Evolutionary conservation across 345 rosid species (phyloP), one percentile per base, ranked within the genome.

Genomic region (Syzygium aqueum): DNA sequence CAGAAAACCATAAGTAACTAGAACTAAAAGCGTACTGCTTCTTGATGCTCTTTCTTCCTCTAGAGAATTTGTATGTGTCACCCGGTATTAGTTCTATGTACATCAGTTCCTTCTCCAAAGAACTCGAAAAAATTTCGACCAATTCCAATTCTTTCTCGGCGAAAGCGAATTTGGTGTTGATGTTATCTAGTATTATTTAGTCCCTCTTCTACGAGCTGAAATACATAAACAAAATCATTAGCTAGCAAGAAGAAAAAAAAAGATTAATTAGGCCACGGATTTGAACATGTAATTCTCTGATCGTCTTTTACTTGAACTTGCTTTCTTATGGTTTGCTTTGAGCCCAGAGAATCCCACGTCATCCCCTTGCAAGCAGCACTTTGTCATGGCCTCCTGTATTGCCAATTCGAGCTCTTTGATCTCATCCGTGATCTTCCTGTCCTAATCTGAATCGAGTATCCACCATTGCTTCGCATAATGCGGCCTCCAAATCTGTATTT

Each of bases 401-500:
- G 86, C 86, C n/a, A 37, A 25, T 85, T 85, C 46, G 17, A 57
- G 52, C 17, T 8, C 86, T 16, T 30, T 22, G 0, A 54, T 85
- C 86, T 85, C 77, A 14, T 52, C 65, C 30, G 1, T 27, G 52
- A 85, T 23, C 86, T 52, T 7, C 52, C 43, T 30, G 21, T 85
- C 21, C 77, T 57, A 3, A 16, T 37, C 86, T 46, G 53, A 46
- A 27, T 28, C 27, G 33, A 5, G 30, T 5, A 37, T 27, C 52
- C 0, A 0, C 30, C 28, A 27, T 9, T 21, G 30, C 7, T n/a
- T 53, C 49, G 5, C 0, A 6, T 2, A 57, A 21, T 2, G 16
- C 7, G 27, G 12, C 28, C 46, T 11, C 77, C 53, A 6, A 37
- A 85, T 8, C 77, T 57, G 77, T 37, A 25, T 6, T 85, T 28